phyloP scores from a whole-genome alignment of 345 rosid genomes.

The Hibiscus mutabilis region DNA sequence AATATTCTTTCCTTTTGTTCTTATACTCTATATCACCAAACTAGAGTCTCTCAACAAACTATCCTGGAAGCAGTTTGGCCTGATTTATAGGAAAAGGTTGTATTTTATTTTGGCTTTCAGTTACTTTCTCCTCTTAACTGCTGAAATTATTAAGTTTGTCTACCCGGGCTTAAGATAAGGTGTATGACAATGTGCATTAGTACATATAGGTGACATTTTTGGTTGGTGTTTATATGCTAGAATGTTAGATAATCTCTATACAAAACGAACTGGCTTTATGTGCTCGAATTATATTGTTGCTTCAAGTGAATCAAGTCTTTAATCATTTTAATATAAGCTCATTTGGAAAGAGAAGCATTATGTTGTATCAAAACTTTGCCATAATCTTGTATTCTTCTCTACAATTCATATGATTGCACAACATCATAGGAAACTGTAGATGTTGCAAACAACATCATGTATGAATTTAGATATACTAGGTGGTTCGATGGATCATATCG shows the following conservation, averaged over 20 bases:
- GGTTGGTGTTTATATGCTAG: not conserved
- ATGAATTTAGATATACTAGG: not conserved
- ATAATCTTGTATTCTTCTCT: not conserved
- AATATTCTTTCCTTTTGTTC: conserved; percentile 70
- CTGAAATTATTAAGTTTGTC: not conserved
- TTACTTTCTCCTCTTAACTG: not conserved
- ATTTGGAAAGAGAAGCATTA: not conserved
- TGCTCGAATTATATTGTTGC: not conserved
- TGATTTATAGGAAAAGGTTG: conserved; percentile 87
- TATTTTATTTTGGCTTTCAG: not conserved
- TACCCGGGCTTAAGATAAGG: not conserved
- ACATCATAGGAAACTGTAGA: not conserved
- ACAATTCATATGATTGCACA: not conserved
- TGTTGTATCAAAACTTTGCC: not conserved
- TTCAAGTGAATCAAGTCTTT: not conserved
- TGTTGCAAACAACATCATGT: not conserved
- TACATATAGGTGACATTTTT: not conserved
- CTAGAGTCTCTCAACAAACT: conserved; percentile 58
- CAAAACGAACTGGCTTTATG: not conserved
- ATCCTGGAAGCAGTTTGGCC: conserved; percentile 61
- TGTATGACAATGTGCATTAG: not conserved
- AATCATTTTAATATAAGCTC: not conserved
- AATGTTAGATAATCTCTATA: not conserved
- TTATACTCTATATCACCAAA: conserved; percentile 57
- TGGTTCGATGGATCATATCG: not conserved